Conservation (phyloP, 2,329 filamentous ascomycete species). For the Colletotrichum lini region DNA sequence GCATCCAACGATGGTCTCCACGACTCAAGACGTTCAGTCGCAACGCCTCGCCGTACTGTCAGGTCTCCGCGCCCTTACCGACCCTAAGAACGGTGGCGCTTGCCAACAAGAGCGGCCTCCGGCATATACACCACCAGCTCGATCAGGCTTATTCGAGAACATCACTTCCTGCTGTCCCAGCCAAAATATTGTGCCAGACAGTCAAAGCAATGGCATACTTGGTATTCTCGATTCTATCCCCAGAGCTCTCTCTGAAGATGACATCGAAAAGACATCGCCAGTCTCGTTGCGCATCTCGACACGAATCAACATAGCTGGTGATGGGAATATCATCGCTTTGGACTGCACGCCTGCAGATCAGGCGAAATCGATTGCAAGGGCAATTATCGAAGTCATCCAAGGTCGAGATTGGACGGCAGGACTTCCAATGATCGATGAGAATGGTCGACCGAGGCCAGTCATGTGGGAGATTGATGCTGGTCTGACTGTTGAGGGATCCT, state of each 20-base stretch:
- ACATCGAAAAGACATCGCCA: constrained; percentile 50
- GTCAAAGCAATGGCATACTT: background rate
- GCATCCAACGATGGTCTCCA: constrained; percentile 3
- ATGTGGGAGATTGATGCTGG: constrained; percentile 62
- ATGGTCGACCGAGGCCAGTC: constrained; percentile 59
- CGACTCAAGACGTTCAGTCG: background rate
- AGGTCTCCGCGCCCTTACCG: background rate
- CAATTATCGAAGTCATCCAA: constrained; percentile 60
- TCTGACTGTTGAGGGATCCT: constrained; percentile 58
- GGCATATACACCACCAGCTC: constrained; percentile 38
- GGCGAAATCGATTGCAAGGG: constrained; percentile 59
- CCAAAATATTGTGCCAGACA: background rate
- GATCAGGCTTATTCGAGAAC: constrained; percentile 73
- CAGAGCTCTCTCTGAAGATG: background rate
- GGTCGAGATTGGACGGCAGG: constrained; percentile 57
- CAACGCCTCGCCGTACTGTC: background rate
- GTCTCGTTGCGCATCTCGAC: constrained; percentile 65
- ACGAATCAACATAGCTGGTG: constrained; percentile 61
- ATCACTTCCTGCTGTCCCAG: constrained; percentile 63
- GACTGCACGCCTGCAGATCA: constrained; percentile 55
- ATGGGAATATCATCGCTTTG: constrained; percentile 65
- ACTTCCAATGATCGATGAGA: constrained; percentile 63
- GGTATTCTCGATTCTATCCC: background rate
- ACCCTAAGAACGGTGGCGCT: constrained; percentile 19
- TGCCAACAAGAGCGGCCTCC: constrained; percentile 34